Percentiles rank a stretch among this genome's conserved stretches.
Evolutionary conservation across 257 asterid species (phyloP).

Genomic region (Ocimum tenuiflorum): DNA sequence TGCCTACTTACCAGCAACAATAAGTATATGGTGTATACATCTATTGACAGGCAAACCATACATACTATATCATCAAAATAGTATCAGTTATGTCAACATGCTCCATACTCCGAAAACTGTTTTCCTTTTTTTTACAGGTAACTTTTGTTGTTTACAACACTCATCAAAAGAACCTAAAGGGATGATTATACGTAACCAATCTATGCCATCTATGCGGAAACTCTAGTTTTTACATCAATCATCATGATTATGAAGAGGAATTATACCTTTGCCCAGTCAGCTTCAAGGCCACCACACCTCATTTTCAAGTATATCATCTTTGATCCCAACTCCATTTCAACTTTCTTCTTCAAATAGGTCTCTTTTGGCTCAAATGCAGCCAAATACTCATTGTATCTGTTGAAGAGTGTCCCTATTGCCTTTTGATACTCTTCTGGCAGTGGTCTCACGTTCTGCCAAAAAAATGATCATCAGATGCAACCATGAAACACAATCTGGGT

Average conservation of each 20-base stretch:
- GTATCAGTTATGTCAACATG: no score
- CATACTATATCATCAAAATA: no score
- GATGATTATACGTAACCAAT: not conserved
- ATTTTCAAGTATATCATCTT: slow-evolving; percentile 89
- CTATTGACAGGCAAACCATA: not conserved
- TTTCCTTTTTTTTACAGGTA: not conserved
- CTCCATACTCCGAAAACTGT: no score
- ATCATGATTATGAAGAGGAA: slow-evolving; percentile 16
- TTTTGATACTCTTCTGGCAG: slow-evolving; percentile 58
- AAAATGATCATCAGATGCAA: not conserved
- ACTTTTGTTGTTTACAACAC: not conserved
- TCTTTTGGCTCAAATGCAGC: slow-evolving; percentile 85
- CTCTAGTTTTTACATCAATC: not conserved
- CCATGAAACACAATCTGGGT: slow-evolving; percentile 16
- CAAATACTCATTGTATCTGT: slow-evolving; percentile 62
- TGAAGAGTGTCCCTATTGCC: slow-evolving; percentile 57
- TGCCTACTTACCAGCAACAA: not conserved
- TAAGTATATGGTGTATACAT: not conserved
- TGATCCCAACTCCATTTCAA: slow-evolving; percentile 82
- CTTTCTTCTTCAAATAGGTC: slow-evolving; percentile 83
- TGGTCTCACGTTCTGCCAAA: slow-evolving; percentile 76
- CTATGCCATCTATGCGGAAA: not conserved
- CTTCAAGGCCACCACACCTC: slow-evolving; percentile 86
- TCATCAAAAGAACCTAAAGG: not conserved
- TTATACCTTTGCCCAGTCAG: slow-evolving; percentile 96